Conservation (phyloP, 2,329 filamentous ascomycete species). For the Drechmeria coniospora region DNA sequence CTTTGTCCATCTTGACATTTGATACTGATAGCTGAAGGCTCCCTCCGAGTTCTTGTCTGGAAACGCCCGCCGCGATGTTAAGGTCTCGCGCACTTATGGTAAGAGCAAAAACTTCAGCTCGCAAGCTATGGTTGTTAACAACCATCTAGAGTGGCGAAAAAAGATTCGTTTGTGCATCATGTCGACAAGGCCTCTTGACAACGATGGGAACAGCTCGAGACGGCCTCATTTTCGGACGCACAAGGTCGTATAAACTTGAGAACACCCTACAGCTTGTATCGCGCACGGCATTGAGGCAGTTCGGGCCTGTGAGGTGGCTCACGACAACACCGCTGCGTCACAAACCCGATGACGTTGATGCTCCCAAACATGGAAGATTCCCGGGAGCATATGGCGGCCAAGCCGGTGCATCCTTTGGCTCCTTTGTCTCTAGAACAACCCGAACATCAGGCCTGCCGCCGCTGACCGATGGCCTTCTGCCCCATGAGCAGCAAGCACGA, state of each 20-base stretch:
- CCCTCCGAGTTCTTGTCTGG: conserved; percentile 1
- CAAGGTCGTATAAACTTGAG: not conserved
- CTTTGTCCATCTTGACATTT: too few species aligned
- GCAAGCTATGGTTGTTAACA: conserved; percentile 2
- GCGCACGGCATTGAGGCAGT: conserved; percentile 2
- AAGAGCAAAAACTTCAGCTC: conserved; percentile 3
- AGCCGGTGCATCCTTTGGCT: conserved; percentile 7
- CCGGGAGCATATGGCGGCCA: conserved; percentile 10
- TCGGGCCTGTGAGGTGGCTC: conserved; percentile 9
- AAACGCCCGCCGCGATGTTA: conserved; percentile 21
- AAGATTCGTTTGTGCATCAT: conserved; percentile 25
- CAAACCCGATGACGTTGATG: conserved; percentile 7
- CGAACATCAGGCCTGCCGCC: conserved; percentile 1
- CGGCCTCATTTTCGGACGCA: not conserved
- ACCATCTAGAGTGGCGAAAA: conserved; percentile 12
- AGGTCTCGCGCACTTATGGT: conserved; percentile 26
- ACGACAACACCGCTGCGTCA: conserved; percentile 12
- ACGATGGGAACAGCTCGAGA: conserved; percentile 4
- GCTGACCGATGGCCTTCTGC: conserved; percentile 15
- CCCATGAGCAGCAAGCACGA: conserved; percentile 23
- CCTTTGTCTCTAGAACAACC: conserved; percentile 6
- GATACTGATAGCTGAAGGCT: too few species aligned
- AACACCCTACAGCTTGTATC: not conserved
- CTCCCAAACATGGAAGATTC: conserved; percentile 9
- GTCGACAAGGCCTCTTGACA: conserved; percentile 16